Evolutionary conservation across 805 yeast species (phyloP).

Genomic region (Candida silvicultrix): DNA sequence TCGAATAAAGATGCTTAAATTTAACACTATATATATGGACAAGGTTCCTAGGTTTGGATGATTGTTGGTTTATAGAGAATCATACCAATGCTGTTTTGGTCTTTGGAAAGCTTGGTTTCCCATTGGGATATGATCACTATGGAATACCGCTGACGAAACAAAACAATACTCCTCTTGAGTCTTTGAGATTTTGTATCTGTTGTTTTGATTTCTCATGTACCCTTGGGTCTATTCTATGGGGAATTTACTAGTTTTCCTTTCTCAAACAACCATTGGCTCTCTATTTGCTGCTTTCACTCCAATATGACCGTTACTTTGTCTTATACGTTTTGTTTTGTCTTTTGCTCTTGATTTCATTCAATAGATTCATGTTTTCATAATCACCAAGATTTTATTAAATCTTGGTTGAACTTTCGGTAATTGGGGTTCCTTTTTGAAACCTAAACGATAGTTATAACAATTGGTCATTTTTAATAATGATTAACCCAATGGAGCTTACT

Average conservation of each 20-base stretch:
- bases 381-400: neutral
- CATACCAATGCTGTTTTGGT: neutral
- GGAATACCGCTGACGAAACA: too few species aligned
- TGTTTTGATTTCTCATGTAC: neutral
- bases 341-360: neutral
- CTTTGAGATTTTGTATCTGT: conserved; percentile 4
- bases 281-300: too few species aligned
- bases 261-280: too few species aligned
- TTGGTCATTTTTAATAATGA: conserved; percentile 27
- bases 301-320: too few species aligned
- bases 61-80: too few species aligned
- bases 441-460: conserved; percentile 76
- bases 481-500: conserved; percentile 87
- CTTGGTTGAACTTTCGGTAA: conserved; percentile 45
- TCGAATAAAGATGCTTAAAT: too few species aligned
- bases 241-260: too few species aligned
- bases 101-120: neutral
- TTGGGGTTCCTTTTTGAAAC: conserved; percentile 39
- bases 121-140: too few species aligned
- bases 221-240: too few species aligned
- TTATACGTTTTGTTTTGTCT: neutral
- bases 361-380: neutral
- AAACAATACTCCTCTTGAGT: conserved; percentile 20
- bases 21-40: too few species aligned
- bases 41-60: too few species aligned